Conservation (phyloP, 139 green algal genomes). For the Chlorella sp. region DNA sequence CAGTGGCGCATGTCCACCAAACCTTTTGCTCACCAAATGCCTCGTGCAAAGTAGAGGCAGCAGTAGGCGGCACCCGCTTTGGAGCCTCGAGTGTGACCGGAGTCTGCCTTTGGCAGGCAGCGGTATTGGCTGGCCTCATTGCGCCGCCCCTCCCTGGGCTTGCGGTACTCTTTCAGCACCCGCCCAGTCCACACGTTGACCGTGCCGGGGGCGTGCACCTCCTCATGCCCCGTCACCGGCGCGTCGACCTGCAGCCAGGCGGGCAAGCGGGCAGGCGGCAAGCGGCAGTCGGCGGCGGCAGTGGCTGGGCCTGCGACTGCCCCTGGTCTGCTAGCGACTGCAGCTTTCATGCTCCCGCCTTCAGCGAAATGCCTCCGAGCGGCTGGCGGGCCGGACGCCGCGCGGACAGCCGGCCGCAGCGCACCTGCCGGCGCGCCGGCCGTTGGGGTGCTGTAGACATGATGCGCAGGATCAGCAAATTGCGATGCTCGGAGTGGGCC, state of each 20-base stretch:
- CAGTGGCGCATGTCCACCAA: background rate
- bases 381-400: too few relatives aligned
- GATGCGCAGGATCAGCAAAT: too few relatives aligned
- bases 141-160: slow-evolving; percentile 10
- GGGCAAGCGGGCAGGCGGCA: background rate
- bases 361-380: too few relatives aligned
- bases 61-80: slow-evolving; percentile 54
- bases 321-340: background rate
- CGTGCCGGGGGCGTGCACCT: slow-evolving; percentile 31
- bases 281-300: background rate
- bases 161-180: slow-evolving; percentile 22
- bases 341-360: too few relatives aligned
- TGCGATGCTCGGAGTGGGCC: too few relatives aligned
- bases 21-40: slow-evolving; percentile 8
- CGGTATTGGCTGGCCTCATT: slow-evolving; percentile 64
- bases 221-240: slow-evolving; percentile 39
- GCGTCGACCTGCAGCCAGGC: slow-evolving; percentile 32
- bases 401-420: too few relatives aligned
- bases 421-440: slow-evolving; percentile 13
- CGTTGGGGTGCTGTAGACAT: background rate
- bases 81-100: slow-evolving; percentile 67
- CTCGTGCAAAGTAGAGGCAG: slow-evolving; percentile 76
- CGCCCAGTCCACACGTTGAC: slow-evolving; percentile 47
- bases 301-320: background rate
- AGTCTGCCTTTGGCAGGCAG: slow-evolving; percentile 59